Evolutionary conservation across 768 basidiomycete genomes (phyloP).

Genomic region (Calvatia gigantea): DNA sequence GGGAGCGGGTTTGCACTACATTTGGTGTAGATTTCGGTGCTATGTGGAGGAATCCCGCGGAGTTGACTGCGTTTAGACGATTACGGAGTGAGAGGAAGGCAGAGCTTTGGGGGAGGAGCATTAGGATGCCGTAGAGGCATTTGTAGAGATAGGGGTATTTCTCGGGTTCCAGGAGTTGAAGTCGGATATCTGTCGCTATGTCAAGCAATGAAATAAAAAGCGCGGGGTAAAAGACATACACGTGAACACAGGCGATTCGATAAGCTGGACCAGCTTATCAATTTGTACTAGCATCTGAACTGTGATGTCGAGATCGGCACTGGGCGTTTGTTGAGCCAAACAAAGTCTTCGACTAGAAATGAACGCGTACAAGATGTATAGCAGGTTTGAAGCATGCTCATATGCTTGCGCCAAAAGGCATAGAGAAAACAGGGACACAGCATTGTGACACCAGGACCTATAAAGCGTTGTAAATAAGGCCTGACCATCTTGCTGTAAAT

Average conservation of each 20-base stretch:
- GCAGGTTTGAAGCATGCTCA: slow-evolving; percentile 94
- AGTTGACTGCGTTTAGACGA: slow-evolving; percentile 91
- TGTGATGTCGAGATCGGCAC: slow-evolving; percentile 95
- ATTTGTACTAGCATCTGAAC: slow-evolving; percentile 93
- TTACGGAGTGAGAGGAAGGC: slow-evolving; percentile 95
- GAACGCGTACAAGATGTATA: slow-evolving; percentile 81
- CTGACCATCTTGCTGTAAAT: slow-evolving; percentile 87
- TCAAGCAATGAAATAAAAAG: neutral
- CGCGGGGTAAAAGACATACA: slow-evolving; percentile 46
- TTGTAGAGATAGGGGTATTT: slow-evolving; percentile 96
- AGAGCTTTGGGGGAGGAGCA: slow-evolving; percentile 95
- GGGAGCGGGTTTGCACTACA: slow-evolving; percentile 60
- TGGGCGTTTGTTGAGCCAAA: slow-evolving; percentile 25
- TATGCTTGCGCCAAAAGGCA: slow-evolving; percentile 98
- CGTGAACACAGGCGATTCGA: slow-evolving; percentile 98
- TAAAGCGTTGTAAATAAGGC: slow-evolving; percentile 92
- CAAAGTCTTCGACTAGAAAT: neutral
- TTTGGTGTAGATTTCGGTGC: slow-evolving; percentile 62
- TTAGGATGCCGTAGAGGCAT: slow-evolving; percentile 93
- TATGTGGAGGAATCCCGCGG: slow-evolving; percentile 90
- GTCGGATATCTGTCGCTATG: slow-evolving; percentile 58
- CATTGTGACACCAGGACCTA: slow-evolving; percentile 98
- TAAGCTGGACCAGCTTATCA: slow-evolving; percentile 95
- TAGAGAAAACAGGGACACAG: slow-evolving; percentile 93
- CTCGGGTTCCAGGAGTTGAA: slow-evolving; percentile 96